These are phyloP conservation scores for Gyromitra esculenta DNA, from an alignment of 2,329 filamentous ascomycete species.

Conservation along the genomic window DNA sequence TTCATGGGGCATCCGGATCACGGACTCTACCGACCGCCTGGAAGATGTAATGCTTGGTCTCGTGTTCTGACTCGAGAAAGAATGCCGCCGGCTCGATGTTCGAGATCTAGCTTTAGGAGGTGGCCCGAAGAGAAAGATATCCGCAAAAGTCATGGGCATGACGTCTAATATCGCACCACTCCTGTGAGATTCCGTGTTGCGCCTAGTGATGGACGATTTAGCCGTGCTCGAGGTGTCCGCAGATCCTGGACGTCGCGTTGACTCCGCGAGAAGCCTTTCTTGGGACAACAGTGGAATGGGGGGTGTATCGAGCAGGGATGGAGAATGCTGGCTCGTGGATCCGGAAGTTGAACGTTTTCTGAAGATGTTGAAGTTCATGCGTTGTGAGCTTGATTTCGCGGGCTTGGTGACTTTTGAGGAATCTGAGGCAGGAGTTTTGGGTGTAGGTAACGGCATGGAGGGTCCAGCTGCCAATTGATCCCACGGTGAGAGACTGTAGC, in stretches of 20 bases:
- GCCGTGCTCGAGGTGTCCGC: constrained; percentile 15
- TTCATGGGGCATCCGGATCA: not conserved
- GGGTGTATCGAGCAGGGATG: constrained; percentile 3
- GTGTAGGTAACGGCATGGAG: constrained; percentile 11
- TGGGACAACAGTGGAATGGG: not conserved
- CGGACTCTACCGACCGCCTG: constrained; percentile 8
- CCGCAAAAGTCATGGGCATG: constrained; percentile 37
- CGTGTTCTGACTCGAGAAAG: constrained; percentile 39
- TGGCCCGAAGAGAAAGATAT: constrained; percentile 34
- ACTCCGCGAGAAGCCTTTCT: not conserved
- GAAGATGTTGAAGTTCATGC: constrained; percentile 43
- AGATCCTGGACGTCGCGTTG: not conserved
- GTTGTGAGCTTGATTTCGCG: constrained; percentile 18
- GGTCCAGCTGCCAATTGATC: constrained; percentile 5
- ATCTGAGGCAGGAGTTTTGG: constrained; percentile 3
- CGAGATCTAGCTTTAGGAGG: constrained; percentile 5
- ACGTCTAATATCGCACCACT: constrained; percentile 1
- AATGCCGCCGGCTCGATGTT: constrained; percentile 39
- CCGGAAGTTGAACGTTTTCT: constrained; percentile 23
- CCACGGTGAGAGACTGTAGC: constrained; percentile 1
- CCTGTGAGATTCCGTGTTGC: constrained; percentile 22
- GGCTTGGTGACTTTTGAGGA: constrained; percentile 12
- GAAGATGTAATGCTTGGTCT: constrained; percentile 31
- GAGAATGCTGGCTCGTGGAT: not conserved
- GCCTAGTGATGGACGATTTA: constrained; percentile 28